Conservation (phyloP, 106 monocot species). For the Narthecium ossifragum region DNA sequence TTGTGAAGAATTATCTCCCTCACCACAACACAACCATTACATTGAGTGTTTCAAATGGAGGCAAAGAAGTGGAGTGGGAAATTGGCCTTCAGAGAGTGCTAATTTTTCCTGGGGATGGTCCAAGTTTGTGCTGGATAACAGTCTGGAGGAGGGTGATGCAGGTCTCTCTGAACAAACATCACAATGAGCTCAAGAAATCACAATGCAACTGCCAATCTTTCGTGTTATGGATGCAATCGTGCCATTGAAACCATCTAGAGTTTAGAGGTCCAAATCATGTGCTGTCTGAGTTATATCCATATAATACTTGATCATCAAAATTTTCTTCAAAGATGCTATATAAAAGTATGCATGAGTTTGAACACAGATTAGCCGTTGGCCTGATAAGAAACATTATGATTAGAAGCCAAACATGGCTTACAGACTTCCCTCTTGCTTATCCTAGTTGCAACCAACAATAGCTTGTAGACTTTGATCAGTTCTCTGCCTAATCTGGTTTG, state of each 20-base stretch:
- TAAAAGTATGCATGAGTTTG: too few species aligned
- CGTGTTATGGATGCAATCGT: neutral
- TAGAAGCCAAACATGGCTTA: too few species aligned
- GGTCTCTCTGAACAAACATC: neutral
- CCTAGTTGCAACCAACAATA: too few species aligned
- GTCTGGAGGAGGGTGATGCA: neutral
- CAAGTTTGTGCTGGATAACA: slow-evolving; percentile 1
- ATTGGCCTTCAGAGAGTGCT: neutral
- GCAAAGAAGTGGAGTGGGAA: neutral
- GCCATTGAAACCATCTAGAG: neutral
- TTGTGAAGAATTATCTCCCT: too few species aligned
- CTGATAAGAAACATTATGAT: too few species aligned
- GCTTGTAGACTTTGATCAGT: too few species aligned
- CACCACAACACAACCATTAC: neutral
- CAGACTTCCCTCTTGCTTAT: too few species aligned
- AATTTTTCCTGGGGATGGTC: neutral
- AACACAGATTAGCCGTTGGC: too few species aligned
- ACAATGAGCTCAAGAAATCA: neutral
- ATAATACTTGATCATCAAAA: too few species aligned
- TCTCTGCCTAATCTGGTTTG: too few species aligned
- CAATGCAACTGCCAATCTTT: neutral
- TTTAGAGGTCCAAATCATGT: neutral
- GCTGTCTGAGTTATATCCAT: too few species aligned
- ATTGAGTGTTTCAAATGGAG: neutral
- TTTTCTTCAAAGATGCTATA: too few species aligned